These are phyloP conservation scores for Hortaea werneckii DNA, from an alignment of 2,329 filamentous ascomycete genomes.

Conservation along the genomic window DNA sequence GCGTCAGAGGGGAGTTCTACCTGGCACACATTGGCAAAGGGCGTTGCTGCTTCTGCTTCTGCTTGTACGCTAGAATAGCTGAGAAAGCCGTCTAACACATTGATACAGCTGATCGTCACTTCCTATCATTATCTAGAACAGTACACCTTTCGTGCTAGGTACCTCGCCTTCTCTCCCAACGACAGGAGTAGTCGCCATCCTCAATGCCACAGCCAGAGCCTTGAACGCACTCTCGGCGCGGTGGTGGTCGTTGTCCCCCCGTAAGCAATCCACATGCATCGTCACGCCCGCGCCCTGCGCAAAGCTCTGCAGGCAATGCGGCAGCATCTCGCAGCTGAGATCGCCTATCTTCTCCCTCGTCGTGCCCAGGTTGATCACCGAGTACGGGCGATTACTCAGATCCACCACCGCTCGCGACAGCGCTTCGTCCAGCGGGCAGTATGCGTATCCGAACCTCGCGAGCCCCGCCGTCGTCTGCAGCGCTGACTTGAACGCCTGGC, in stretches of 20 bases:
- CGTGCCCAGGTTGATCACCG: slow-evolving; percentile 73
- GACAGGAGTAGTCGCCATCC: slow-evolving; percentile 63
- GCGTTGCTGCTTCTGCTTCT: background rate
- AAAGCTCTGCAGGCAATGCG: slow-evolving; percentile 90
- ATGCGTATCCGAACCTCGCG: slow-evolving; percentile 82
- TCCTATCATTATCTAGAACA: slow-evolving; percentile 35
- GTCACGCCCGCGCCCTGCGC: slow-evolving; percentile 82
- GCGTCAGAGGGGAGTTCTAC: too few relatives aligned
- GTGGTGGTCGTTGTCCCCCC: slow-evolving; percentile 92
- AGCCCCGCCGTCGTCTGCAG: slow-evolving; percentile 71
- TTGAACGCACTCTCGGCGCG: slow-evolving; percentile 95
- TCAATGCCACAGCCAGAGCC: slow-evolving; percentile 78
- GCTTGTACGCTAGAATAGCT: slow-evolving; percentile 4
- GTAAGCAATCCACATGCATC: slow-evolving; percentile 86
- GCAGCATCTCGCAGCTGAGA: slow-evolving; percentile 91
- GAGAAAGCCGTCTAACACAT: background rate
- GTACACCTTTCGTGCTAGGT: slow-evolving; percentile 88
- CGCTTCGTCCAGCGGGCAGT: slow-evolving; percentile 90
- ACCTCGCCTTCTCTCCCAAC: slow-evolving; percentile 82
- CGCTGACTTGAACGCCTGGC: slow-evolving; percentile 68
- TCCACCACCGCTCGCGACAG: slow-evolving; percentile 90
- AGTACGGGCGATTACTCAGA: slow-evolving; percentile 82
- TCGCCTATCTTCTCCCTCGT: slow-evolving; percentile 89
- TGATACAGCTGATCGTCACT: too few relatives aligned
- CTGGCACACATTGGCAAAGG: background rate